phyloP scores from a whole-genome alignment of 371 early-diverging fungal genomes.

The Mucor plumbeus region DNA sequence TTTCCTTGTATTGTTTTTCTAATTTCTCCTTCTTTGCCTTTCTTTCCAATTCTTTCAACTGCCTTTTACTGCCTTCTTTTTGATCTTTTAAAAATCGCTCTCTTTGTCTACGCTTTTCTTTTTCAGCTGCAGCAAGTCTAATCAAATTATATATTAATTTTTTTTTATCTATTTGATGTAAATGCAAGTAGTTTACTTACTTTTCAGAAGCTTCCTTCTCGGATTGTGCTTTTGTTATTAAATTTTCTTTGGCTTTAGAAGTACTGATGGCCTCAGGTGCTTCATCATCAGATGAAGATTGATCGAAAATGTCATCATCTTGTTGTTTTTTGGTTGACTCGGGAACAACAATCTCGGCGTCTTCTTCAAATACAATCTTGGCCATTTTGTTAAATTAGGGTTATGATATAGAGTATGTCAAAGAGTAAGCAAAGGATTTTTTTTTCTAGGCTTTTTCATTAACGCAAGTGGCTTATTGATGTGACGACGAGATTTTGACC shows the following conservation, averaged over 20 bases:
- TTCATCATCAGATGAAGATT: slow-evolving; percentile 44
- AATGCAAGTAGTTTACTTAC: slow-evolving; percentile 21
- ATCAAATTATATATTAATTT: neutral
- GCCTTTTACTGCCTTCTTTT: slow-evolving; percentile 47
- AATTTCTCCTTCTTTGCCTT: slow-evolving; percentile 24
- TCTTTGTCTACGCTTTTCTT: slow-evolving; percentile 52
- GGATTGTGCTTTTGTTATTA: slow-evolving; percentile 32
- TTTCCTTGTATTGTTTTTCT: slow-evolving; percentile 23
- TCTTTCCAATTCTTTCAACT: slow-evolving; percentile 27
- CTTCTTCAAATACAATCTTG: slow-evolving; percentile 48
- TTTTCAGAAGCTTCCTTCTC: slow-evolving; percentile 48
- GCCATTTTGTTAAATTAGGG: slow-evolving; percentile 26
- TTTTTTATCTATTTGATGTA: neutral
- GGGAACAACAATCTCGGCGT: slow-evolving; percentile 36
- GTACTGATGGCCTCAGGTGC: slow-evolving; percentile 56
- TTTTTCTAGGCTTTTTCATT: neutral
- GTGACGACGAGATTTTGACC: neutral
- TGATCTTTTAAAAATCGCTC: slow-evolving; percentile 53
- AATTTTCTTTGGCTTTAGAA: slow-evolving; percentile 34
- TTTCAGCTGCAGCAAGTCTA: slow-evolving; percentile 39
- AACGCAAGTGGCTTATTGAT: neutral
- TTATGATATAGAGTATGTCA: neutral
- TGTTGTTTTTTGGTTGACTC: slow-evolving; percentile 26
- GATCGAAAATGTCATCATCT: slow-evolving; percentile 23
- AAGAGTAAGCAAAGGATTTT: neutral